Conservation (phyloP, 2,329 filamentous ascomycete species). For the Chaetomium sp. region DNA sequence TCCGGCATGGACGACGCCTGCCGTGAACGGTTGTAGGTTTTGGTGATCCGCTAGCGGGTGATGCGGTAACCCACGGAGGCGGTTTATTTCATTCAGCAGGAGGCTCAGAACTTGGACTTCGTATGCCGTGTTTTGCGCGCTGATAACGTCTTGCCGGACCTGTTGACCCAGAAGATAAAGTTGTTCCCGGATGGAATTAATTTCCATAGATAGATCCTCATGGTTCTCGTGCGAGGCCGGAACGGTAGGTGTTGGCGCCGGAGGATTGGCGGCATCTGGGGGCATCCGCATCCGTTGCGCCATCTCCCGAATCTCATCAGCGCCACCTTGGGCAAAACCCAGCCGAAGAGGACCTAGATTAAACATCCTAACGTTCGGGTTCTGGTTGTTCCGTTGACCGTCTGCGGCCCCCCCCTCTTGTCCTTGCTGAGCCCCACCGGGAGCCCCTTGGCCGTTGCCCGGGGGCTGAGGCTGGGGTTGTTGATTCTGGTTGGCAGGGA, state of each 20-base stretch:
- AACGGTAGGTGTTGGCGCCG: slow-evolving; percentile 12
- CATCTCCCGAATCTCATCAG: slow-evolving; percentile 58
- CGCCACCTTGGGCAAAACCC: slow-evolving; percentile 66
- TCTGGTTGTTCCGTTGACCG: slow-evolving; percentile 28
- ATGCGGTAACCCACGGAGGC: slow-evolving; percentile 51
- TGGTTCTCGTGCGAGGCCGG: slow-evolving; percentile 16
- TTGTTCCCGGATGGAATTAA: slow-evolving; percentile 48
- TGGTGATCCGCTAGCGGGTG: slow-evolving; percentile 21
- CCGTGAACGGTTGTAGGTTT: slow-evolving; percentile 20
- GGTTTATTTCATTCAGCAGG: slow-evolving; percentile 60
- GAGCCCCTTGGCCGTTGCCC: slow-evolving; percentile 24
- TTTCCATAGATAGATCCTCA: slow-evolving; percentile 14
- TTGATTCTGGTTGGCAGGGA: slow-evolving; percentile 31
- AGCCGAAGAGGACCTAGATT: slow-evolving; percentile 65
- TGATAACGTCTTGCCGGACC: slow-evolving; percentile 59
- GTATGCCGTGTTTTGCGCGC: slow-evolving; percentile 56
- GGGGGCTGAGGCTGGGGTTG: slow-evolving; percentile 26
- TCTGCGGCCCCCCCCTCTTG: slow-evolving; percentile 26
- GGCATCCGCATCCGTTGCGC: slow-evolving; percentile 55
- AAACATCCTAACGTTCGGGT: slow-evolving; percentile 31
- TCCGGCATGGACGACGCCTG: not conserved
- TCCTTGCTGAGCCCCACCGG: slow-evolving; percentile 22
- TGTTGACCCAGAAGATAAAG: slow-evolving; percentile 62
- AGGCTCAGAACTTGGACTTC: slow-evolving; percentile 63
- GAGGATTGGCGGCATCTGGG: slow-evolving; percentile 24